Evolutionary conservation across 768 basidiomycete species (phyloP).

Genomic region (Agrocybe pediades): DNA sequence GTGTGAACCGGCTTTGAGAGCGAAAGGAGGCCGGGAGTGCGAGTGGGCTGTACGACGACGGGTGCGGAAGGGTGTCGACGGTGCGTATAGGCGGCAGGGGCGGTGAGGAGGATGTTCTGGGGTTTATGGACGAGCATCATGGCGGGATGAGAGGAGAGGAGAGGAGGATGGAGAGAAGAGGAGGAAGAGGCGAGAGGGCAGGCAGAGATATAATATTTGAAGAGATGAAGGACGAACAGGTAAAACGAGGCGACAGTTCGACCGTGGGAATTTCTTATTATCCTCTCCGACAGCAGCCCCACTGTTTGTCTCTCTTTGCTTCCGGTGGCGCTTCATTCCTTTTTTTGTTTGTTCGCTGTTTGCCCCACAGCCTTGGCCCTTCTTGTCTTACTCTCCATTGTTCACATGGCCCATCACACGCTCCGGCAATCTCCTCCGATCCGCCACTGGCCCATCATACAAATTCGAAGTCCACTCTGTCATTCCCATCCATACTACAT

Average conservation of each 20-base stretch:
- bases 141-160: conserved; percentile 23
- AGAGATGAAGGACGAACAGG: conserved; percentile 6
- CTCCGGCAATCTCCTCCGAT: conserved; percentile 1
- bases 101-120: conserved; percentile 31
- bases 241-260: conserved; percentile 16
- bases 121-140: conserved; percentile 56
- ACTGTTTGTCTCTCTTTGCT: conserved; percentile 13
- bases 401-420: background rate
- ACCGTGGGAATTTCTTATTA: conserved; percentile 9
- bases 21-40: conserved; percentile 72
- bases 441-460: conserved; percentile 7
- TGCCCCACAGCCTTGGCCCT: conserved; percentile 1
- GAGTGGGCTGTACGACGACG: conserved; percentile 69
- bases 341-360: conserved; percentile 1
- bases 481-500: background rate
- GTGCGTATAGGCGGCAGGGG: conserved; percentile 39
- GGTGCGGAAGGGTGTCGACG: conserved; percentile 71
- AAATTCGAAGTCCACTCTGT: background rate
- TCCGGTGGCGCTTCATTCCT: conserved; percentile 16
- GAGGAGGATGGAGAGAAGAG: conserved; percentile 19
- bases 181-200: conserved; percentile 21
- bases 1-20: conserved; percentile 51
- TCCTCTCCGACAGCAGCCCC: background rate
- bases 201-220: conserved; percentile 13
- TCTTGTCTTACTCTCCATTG: conserved; percentile 4